Conservation (phyloP, 345 rosid species). For the Rhodamnia argentea region DNA sequence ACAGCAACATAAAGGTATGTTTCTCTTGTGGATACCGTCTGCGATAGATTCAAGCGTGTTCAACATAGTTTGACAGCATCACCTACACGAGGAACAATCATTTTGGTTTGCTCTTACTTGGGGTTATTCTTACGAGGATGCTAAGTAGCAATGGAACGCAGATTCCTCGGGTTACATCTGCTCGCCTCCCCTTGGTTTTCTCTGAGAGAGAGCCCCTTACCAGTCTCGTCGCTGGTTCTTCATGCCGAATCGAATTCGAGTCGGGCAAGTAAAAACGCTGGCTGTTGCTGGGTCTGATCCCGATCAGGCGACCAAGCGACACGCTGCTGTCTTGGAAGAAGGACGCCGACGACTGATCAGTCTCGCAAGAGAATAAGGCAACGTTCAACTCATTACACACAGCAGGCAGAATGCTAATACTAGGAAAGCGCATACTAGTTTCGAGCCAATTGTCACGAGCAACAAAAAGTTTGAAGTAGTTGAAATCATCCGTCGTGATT, state of each 20-base stretch:
- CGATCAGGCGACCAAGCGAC: slow-evolving; percentile 40
- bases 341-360: slow-evolving; percentile 36
- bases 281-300: slow-evolving; percentile 20
- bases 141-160: slow-evolving; percentile 38
- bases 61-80: not conserved
- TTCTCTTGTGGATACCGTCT: not conserved
- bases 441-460: not conserved
- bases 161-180: slow-evolving; percentile 22
- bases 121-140: slow-evolving; percentile 21
- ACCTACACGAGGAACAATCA: not conserved
- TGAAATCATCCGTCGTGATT: not conserved
- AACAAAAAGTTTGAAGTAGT: not conserved
- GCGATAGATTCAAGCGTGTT: not conserved
- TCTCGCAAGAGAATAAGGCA: not conserved
- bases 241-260: not conserved
- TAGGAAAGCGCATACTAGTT: not conserved
- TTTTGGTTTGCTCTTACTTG: slow-evolving; percentile 24
- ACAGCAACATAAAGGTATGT: not conserved
- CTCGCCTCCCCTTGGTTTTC: not conserved
- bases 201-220: not conserved
- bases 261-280: slow-evolving; percentile 16
- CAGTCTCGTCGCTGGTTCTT: slow-evolving; percentile 1
- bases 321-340: slow-evolving; percentile 43
- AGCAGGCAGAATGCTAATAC: not conserved
- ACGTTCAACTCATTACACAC: not conserved